These are phyloP conservation scores for Rhizoctonia solani DNA, from an alignment of 1,284 basidiomycete species.

Conservation along the genomic window DNA sequence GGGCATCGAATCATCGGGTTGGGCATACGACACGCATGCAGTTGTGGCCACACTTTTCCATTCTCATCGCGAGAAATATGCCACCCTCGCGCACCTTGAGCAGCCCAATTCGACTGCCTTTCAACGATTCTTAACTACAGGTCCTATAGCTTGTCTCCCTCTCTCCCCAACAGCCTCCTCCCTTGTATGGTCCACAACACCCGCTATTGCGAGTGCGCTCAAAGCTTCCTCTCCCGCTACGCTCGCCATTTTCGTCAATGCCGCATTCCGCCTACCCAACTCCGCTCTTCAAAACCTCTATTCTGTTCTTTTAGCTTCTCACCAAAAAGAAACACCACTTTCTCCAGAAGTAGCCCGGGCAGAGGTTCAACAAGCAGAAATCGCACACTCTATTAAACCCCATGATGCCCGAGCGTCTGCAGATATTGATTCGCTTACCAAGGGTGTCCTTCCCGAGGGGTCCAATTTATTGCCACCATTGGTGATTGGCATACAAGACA, in stretches of 20 bases:
- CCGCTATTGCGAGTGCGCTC: constrained; percentile 73
- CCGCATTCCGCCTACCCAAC: constrained; percentile 87
- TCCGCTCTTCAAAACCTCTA: constrained; percentile 73
- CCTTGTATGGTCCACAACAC: constrained; percentile 93
- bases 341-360: constrained; percentile 7
- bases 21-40: constrained; percentile 89
- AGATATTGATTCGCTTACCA: constrained; percentile 34
- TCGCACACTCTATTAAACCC: constrained; percentile 61
- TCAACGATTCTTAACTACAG: constrained; percentile 94
- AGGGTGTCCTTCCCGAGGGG: constrained; percentile 65
- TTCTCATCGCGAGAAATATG: constrained; percentile 43
- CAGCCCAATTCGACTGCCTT: constrained; percentile 81
- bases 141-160: constrained; percentile 93
- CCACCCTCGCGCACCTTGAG: constrained; percentile 48
- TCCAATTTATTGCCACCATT: constrained; percentile 73
- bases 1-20: constrained; percentile 86
- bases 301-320: constrained; percentile 60
- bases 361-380: constrained; percentile 50
- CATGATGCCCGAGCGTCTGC: constrained; percentile 64
- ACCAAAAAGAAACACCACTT: constrained; percentile 48
- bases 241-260: constrained; percentile 81
- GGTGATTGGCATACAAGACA: constrained; percentile 70
- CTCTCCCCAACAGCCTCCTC: constrained; percentile 76
- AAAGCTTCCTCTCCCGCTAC: constrained; percentile 68
- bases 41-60: constrained; percentile 89